Evolutionary conservation across 441 rosid genomes (phyloP).

Genomic region (Erodium texanum): DNA sequence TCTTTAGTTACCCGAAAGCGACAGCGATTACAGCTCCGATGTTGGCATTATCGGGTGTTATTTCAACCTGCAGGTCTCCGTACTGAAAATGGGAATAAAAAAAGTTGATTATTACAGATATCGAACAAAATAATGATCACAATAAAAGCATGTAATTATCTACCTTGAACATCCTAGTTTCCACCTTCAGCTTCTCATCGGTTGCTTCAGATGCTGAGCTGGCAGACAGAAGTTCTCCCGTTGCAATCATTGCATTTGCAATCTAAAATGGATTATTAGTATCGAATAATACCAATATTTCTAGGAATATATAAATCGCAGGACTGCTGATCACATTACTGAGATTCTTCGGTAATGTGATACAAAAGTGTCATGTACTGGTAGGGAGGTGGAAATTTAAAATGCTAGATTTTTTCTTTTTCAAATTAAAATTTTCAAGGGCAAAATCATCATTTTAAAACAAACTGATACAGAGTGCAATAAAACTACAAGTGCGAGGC

Average conservation of each 20-base stretch:
- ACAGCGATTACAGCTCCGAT: constrained; percentile 62
- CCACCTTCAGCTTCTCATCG: constrained; percentile 36
- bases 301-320: no score
- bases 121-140: neutral
- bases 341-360: no score
- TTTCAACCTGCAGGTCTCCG: constrained; percentile 83
- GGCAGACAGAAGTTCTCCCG: constrained; percentile 56
- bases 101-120: neutral
- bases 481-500: no score
- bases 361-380: no score
- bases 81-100: constrained; percentile 41
- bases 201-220: constrained; percentile 28
- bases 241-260: constrained; percentile 59
- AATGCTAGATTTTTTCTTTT: no score
- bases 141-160: neutral
- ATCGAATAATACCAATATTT: neutral
- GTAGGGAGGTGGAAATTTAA: no score
- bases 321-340: no score
- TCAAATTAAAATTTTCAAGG: no score
- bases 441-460: no score
- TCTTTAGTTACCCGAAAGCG: constrained; percentile 52
- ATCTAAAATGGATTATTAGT: constrained; percentile 40
- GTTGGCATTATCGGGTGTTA: constrained; percentile 63
- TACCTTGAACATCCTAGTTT: constrained; percentile 69
- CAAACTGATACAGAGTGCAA: no score